Base-by-base conservation (phyloP, 106 monocot genomes). In the Platanthera guangdongensis region DNA sequence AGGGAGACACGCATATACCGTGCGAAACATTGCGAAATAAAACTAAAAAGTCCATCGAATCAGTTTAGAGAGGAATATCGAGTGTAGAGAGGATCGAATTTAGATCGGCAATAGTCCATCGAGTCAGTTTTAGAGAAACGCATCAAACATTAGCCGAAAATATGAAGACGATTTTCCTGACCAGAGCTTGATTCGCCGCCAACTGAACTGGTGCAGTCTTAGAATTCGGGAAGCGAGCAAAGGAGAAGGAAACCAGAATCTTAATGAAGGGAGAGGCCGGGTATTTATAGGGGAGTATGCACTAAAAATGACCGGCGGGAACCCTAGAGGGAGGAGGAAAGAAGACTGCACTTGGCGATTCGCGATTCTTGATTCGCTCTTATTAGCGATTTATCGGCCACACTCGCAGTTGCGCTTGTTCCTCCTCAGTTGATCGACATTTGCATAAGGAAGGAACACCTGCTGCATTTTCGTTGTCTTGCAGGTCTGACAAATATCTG, bases 391-490 rank as follows among this genome's bases (percentile, higher is more conserved):
- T n/a, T n/a, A n/a, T n/a, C n/a, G n/a, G n/a, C n/a, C n/a, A n/a
- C n/a, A n/a, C n/a, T n/a, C n/a, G n/a, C n/a, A n/a, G n/a, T n/a
- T n/a, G n/a, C n/a, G n/a, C n/a, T n/a, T n/a, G n/a, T n/a, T n/a
- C n/a, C n/a, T n/a, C n/a, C n/a, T 16, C 14, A 28, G 55, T 12
- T 19, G 50, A 53, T 64, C 81, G 52, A 8, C 75, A 62, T 75
- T 49, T 64, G 78, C 22, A 12, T 72, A 39, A 30, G 77, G 49
- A 8, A 75, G 30, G 71, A 88, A 19, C 68, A 71, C 84, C n/a
- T 77, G 79, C 82, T 87, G 76, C 84, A 84, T 84, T 68, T 51
- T 65, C 65, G 65, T 25, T 10, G 10, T 65, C 30, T 32, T 5
- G 15, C 4, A 6, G 59, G 30, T 32, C 25, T 10, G 65, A 32